Percentiles rank a stretch among this genome's conserved stretches.
Evolutionary conservation across 2,329 filamentous ascomycete species (phyloP).

Genomic region (Phialophora tarda): DNA sequence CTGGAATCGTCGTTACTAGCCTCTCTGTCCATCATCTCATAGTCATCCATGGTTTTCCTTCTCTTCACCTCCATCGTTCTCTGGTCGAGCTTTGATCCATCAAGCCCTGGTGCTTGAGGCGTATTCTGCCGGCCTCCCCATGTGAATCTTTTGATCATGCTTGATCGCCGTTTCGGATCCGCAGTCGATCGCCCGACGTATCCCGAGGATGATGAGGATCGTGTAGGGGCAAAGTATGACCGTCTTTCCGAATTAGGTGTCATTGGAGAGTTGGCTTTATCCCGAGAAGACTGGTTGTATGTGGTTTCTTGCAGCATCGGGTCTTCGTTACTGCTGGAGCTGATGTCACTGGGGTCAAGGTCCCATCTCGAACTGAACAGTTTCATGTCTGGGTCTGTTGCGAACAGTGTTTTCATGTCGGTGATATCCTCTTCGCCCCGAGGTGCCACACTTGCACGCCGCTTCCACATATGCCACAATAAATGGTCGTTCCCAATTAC

Average conservation of each 20-base stretch:
- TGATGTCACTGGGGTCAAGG: slow-evolving; percentile 27
- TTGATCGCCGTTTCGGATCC: slow-evolving; percentile 29
- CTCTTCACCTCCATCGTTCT: slow-evolving; percentile 37
- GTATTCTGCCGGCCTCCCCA: slow-evolving; percentile 29
- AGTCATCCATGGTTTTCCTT: slow-evolving; percentile 35
- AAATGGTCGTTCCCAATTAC: slow-evolving; percentile 35
- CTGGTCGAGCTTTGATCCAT: slow-evolving; percentile 22
- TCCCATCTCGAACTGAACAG: slow-evolving; percentile 28
- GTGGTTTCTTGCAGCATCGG: slow-evolving; percentile 25
- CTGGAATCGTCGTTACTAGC: slow-evolving; percentile 27
- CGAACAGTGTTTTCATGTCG: slow-evolving; percentile 35
- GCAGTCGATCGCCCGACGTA: slow-evolving; percentile 20
- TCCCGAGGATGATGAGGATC: slow-evolving; percentile 28
- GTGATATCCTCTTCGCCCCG: slow-evolving; percentile 29
- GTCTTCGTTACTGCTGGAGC: slow-evolving; percentile 27
- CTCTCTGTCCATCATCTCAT: slow-evolving; percentile 32
- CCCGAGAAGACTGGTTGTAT: slow-evolving; percentile 12
- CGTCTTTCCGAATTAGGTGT: slow-evolving; percentile 26
- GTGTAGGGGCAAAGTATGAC: slow-evolving; percentile 21
- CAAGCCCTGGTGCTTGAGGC: slow-evolving; percentile 18
- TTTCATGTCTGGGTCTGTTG: slow-evolving; percentile 37
- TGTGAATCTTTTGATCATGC: slow-evolving; percentile 31
- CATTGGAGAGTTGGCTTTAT: slow-evolving; percentile 11
- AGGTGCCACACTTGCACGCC: slow-evolving; percentile 31
- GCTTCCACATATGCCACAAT: slow-evolving; percentile 35